These are phyloP conservation scores for Paramecium octaurelia DNA, from an alignment of 73 alveolate species.

Conservation along the genomic window DNA sequence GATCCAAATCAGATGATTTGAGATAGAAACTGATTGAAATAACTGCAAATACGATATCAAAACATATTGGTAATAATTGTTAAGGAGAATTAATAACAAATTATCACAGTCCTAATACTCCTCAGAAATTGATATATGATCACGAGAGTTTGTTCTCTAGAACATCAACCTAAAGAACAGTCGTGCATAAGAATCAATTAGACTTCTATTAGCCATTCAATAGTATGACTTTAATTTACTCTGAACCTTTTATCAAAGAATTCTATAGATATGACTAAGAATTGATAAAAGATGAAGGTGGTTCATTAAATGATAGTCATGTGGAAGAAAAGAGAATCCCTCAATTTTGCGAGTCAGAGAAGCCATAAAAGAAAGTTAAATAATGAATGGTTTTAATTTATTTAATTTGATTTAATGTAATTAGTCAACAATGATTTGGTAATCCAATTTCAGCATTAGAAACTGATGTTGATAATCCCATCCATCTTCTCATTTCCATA, in stretches of 20 bases:
- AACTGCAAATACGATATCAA: slow-evolving; percentile 5
- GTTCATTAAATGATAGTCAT: slow-evolving; percentile 9
- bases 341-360: neutral
- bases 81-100: neutral
- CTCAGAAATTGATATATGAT: slow-evolving; percentile 1
- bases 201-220: slow-evolving; percentile 36
- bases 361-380: neutral
- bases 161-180: neutral
- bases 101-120: slow-evolving; percentile 43
- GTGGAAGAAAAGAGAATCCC: neutral
- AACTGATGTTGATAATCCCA: slow-evolving; percentile 73
- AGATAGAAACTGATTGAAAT: slow-evolving; percentile 6
- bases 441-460: slow-evolving; percentile 70
- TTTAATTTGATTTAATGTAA: neutral
- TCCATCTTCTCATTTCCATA: slow-evolving; percentile 94
- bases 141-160: slow-evolving; percentile 21
- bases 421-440: slow-evolving; percentile 66
- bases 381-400: neutral
- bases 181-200: neutral
- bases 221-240: neutral
- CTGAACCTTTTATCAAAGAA: slow-evolving; percentile 4
- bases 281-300: slow-evolving; percentile 28
- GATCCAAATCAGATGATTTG: neutral
- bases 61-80: neutral
- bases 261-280: neutral